Evolutionary conservation across 2,329 filamentous ascomycete genomes (phyloP), one percentile per base, ranked within the genome.

Genomic region (Dothistroma pini): DNA sequence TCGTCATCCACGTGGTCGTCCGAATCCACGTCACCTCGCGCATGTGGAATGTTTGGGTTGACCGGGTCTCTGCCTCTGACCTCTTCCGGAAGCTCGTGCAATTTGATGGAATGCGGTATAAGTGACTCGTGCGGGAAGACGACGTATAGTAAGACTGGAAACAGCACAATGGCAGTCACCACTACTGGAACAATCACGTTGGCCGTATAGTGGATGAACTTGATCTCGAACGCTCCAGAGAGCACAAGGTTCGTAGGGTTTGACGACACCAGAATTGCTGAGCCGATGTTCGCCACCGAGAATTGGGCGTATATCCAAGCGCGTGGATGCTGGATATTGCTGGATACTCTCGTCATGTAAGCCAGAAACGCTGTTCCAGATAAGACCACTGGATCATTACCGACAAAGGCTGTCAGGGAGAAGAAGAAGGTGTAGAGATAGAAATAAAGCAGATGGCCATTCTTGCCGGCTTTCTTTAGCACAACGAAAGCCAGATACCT

Each of bases 181-280:
- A 89, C 75, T 0, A 89, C 86, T 0, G 89, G 89, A 0, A 91
- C 86, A 19, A 91, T 87, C 82, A 91, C 89, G 70, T 91, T 89
- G n/a, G 86, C 88, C 0, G 88, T 90, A 69, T 91, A 91, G 47
- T 84, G 79, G 69, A 91, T 84, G 72, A 91, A 91, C 55, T 83
- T 87, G 76, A 91, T 87, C 3, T 83, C 69, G 69, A 91, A 91
- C 1, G 89, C 89, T 4, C 88, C 88, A 0, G 88, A 87, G 0
- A 91, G 80, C 0, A 91, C 88, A 8, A 91, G 81, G 58, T 91
- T 91, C 2, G 89, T 91, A 0, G 89, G 89, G 62, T 91, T 91
- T 0, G 88, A 91, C 0, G 89, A 91, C 10, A 92, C 89, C 12
- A 92, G 78, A 25, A 91, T 89, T 0, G 89, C 88, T 0, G 89